Base-by-base conservation (phyloP, 768 basidiomycete genomes). In the Termitomyces titanicus region DNA sequence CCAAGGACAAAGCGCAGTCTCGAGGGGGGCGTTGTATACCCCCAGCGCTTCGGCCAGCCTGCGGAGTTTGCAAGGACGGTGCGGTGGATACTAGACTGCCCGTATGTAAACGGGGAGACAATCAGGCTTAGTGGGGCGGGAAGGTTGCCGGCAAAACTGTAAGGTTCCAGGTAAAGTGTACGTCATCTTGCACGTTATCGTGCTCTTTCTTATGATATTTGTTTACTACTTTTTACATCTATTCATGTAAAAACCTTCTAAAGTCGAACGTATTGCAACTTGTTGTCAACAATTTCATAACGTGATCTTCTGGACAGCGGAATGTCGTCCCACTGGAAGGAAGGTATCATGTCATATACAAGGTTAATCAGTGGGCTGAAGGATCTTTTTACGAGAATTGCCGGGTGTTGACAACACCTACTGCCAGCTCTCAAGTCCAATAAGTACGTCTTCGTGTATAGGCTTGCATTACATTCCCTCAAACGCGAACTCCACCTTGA, bases 71-170 rank as follows among this genome's bases (percentile, higher is more conserved):
- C 81, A 3, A 69, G 71, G 54, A 82, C 82, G 1, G 74, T 81
- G 11, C 64, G 72, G 47, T 80, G 77, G 75, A 72, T 83, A n/a
- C 58, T 83, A 47, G 79, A 81, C 53, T 78, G 77, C 56, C 68
- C 77, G 1, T 83, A 80, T 69, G 72, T 83, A 12, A 85, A 85
- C 66, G 83, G 81, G 17, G 80, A 82, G 68, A 77, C 74, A 2
- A 71, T 81, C 24, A 71, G 79, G 54, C 61, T 81, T 52, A 80
- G 78, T 57, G 80, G 77, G 1, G 80, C 43, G 8, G 52, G 52
- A 3, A 53, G 52, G 24, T 34, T 53, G 9, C 44, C 44, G 25
- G 44, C 44, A 12, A 45, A 45, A 13, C 12, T 53, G 27, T 53
- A 46, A 20, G 17, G 22, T 37, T 12, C 18, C n/a, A 37, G 15